These are phyloP conservation scores for Podila epicladia DNA, from an alignment of 192 early-diverging fungal species.

Conservation along the genomic window DNA sequence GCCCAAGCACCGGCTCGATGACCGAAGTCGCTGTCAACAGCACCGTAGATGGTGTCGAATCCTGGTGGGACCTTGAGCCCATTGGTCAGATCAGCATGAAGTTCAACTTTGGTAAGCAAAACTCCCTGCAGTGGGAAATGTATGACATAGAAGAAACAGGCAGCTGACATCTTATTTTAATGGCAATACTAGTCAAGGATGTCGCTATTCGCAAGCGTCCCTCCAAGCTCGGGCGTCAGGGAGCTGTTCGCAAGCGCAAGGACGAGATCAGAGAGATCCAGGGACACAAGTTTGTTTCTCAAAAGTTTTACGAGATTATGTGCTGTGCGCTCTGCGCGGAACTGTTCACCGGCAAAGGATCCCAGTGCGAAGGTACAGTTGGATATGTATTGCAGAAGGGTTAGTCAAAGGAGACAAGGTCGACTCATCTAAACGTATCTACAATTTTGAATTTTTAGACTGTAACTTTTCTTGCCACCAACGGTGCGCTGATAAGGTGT, in stretches of 20 bases:
- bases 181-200: slow-evolving; percentile 55
- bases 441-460: slow-evolving; percentile 53
- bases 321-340: slow-evolving; percentile 96
- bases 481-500: slow-evolving; percentile 83
- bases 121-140: too few species aligned
- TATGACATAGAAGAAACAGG: background rate
- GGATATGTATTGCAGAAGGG: background rate
- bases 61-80: slow-evolving; percentile 93
- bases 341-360: slow-evolving; percentile 89
- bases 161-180: background rate
- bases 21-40: slow-evolving; percentile 5
- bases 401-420: too few species aligned
- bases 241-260: slow-evolving; percentile 79
- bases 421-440: background rate
- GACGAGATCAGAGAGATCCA: slow-evolving; percentile 87
- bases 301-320: slow-evolving; percentile 96
- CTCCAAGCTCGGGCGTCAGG: slow-evolving; percentile 76
- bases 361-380: slow-evolving; percentile 86
- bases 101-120: slow-evolving; percentile 81
- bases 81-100: slow-evolving; percentile 87
- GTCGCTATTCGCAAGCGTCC: slow-evolving; percentile 57
- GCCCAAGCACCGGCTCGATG: slow-evolving; percentile 4
- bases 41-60: slow-evolving; percentile 68
- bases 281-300: slow-evolving; percentile 94
- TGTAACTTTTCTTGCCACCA: slow-evolving; percentile 95